Evolutionary conservation across 140 eudicot species (phyloP).

Genomic region (Ambrosia hybrid): DNA sequence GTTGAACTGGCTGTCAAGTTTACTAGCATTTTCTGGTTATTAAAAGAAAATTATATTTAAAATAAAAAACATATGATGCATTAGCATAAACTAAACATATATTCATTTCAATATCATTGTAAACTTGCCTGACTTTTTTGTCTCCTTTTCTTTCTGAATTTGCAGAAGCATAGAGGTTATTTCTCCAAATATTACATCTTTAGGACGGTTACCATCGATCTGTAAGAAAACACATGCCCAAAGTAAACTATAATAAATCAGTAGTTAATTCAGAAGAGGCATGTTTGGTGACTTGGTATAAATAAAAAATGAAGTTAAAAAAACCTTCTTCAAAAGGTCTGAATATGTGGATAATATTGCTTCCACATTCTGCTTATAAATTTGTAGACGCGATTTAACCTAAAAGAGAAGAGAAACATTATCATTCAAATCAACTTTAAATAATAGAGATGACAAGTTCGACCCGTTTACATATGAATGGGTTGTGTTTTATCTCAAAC

Average conservation of each 20-base stretch:
- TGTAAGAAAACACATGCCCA: conserved; percentile 28
- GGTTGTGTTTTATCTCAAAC: conserved; percentile 6
- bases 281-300: conserved; percentile 1
- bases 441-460: background rate
- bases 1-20: conserved; percentile 44
- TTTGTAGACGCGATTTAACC: conserved; percentile 91
- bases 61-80: background rate
- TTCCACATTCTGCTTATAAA: conserved; percentile 83
- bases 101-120: background rate
- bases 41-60: background rate
- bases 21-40: conserved; percentile 47
- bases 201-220: conserved; percentile 89
- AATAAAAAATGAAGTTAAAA: conserved; percentile 18
- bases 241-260: background rate
- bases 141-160: conserved; percentile 58
- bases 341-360: conserved; percentile 62
- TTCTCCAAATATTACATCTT: conserved; percentile 72
- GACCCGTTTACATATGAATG: background rate
- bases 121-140: conserved; percentile 50
- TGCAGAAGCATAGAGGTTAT: conserved; percentile 53
- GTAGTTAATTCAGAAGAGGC: conserved; percentile 12
- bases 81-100: conserved; percentile 13
- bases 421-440: conserved; percentile 7
- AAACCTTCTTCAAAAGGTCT: conserved; percentile 68
- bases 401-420: conserved; percentile 32